Conservation (phyloP, 306 rosid species). For the Cicer judaicum region DNA sequence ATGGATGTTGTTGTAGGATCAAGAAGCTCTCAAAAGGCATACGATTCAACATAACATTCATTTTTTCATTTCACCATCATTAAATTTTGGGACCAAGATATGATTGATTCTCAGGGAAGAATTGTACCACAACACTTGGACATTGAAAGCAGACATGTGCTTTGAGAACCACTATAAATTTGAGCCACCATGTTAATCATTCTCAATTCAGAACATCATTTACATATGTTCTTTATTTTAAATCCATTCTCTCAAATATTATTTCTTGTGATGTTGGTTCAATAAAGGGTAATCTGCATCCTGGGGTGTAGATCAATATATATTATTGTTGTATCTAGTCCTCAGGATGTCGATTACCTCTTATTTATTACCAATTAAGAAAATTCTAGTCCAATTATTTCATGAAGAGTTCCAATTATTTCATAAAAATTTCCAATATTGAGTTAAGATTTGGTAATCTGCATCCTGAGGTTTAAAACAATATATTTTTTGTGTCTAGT, state of each 20-base stretch:
- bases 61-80: not conserved
- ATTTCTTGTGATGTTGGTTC: not conserved
- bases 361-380: not conserved
- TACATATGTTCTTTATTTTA: not conserved
- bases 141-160: not conserved
- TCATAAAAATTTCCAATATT: not conserved
- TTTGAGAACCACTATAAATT: not conserved
- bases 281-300: constrained; percentile 1
- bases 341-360: not conserved
- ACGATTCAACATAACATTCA: not conserved
- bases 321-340: not conserved
- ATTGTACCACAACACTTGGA: not conserved
- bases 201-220: not conserved
- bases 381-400: not conserved
- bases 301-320: not conserved
- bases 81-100: not conserved
- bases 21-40: not conserved
- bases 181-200: not conserved
- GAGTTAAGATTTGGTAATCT: not conserved
- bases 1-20: too few species aligned
- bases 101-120: not conserved
- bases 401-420: too few species aligned
- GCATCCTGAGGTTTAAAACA: not conserved
- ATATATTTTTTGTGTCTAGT: not conserved
- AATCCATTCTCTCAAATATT: not conserved